Percentiles rank a stretch among this genome's conserved stretches.
Evolutionary conservation across 2,329 filamentous ascomycete genomes (phyloP).

Genomic region (Phyllosticta citrichinensis): DNA sequence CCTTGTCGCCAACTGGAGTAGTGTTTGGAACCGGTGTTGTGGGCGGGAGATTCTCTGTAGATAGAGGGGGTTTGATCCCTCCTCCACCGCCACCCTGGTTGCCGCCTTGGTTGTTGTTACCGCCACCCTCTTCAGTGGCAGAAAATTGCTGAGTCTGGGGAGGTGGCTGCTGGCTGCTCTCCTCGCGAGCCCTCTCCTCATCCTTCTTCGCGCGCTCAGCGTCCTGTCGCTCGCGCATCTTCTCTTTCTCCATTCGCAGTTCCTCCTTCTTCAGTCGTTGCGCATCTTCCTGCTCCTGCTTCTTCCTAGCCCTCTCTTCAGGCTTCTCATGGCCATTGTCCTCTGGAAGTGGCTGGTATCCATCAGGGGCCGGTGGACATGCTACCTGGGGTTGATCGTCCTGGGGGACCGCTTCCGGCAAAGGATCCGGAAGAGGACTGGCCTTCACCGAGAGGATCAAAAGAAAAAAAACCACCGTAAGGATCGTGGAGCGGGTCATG

Average conservation of each 20-base stretch:
- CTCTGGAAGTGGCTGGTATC: too few species aligned
- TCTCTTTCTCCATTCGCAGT: background rate
- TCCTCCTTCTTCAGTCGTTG: background rate
- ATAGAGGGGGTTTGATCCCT: too few species aligned
- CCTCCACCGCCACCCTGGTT: background rate
- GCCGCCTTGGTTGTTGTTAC: too few species aligned
- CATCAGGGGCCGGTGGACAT: background rate
- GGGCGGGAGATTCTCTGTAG: too few species aligned
- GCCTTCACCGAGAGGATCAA: background rate
- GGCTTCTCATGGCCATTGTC: background rate
- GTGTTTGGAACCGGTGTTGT: background rate
- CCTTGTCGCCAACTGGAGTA: background rate
- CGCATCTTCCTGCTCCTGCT: background rate
- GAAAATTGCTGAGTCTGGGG: background rate
- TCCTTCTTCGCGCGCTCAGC: background rate
- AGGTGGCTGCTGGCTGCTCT: background rate
- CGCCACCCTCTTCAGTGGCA: too few species aligned
- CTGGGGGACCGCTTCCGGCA: background rate
- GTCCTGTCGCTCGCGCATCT: background rate
- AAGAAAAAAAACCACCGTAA: background rate
- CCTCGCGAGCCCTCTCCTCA: background rate
- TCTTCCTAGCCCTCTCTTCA: background rate
- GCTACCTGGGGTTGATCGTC: background rate
- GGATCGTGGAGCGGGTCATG: background rate
- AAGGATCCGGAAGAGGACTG: background rate